These are phyloP conservation scores for Beauveria brongniartii DNA, from an alignment of 2,329 filamentous ascomycete genomes.

Conservation along the genomic window DNA sequence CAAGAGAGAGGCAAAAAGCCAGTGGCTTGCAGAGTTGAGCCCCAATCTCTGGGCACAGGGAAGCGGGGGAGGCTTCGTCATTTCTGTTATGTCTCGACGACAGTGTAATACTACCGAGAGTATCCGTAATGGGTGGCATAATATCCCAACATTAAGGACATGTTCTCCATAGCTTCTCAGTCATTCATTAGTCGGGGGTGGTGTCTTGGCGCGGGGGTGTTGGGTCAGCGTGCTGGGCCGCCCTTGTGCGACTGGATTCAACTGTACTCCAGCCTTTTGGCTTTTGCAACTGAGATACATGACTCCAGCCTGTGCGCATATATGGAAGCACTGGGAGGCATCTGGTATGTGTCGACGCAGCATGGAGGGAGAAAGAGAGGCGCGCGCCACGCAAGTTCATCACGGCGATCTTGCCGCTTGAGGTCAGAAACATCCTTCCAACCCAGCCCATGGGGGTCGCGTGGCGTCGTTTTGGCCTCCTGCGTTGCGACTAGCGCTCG, in stretches of 20 bases:
- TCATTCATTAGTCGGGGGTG: background rate
- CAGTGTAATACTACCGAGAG: too few relatives aligned
- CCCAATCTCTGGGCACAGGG: background rate
- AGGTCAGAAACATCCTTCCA: background rate
- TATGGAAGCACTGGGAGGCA: too few relatives aligned
- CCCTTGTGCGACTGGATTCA: background rate
- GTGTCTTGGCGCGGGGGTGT: background rate
- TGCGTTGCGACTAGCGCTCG: too few relatives aligned
- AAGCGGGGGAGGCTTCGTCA: background rate
- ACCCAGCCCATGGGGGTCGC: too few relatives aligned
- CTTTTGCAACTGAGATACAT: too few relatives aligned
- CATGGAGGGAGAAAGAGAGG: background rate
- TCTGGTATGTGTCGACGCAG: background rate
- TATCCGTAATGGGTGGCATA: too few relatives aligned
- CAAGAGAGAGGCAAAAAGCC: background rate
- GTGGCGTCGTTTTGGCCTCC: background rate
- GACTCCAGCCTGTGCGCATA: too few relatives aligned
- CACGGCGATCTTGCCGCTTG: background rate
- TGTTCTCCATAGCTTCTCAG: background rate
- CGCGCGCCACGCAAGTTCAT: background rate
- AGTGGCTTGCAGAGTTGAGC: background rate
- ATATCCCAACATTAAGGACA: too few relatives aligned
- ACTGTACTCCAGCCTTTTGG: background rate
- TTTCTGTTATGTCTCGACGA: background rate
- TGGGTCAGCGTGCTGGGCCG: background rate